Evolutionary conservation across 2,329 filamentous ascomycete species (phyloP), one percentile per base, ranked within the genome.

Genomic region (Bipolaris zeicola): DNA sequence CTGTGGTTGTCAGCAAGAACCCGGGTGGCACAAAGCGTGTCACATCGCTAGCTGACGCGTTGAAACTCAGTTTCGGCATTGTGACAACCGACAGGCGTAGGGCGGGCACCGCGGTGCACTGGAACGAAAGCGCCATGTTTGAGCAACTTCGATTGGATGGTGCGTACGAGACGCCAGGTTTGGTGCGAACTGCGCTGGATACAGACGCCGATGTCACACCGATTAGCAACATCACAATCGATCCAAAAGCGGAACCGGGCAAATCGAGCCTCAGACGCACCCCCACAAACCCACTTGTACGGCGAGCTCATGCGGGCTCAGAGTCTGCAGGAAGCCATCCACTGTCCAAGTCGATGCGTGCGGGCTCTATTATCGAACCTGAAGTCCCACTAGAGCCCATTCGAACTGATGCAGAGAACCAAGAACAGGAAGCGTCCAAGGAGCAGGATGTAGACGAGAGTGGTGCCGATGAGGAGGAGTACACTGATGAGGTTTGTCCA

Each of bases 21-120:
- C 91, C 95, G 1, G 95, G 95, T 53, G 95, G 95, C 56, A 98
- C 95, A 46, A 99, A 99, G 81, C 87, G 95, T 64, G 95, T 98
- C 37, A 99, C 95, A 13, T 97, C 94, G 26, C 82, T 99, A 52
- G 95, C 95, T 59, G 95, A 99, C 79, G 92, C 92, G 2, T 79
- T 99, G 67, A 98, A 98, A 82, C 85, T 99, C 67, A 98, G 96
- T 81, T 99, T 99, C 67, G 95, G 95, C 65, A 92, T 99, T 72
- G 92, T 99, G 52, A 96, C 91, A 2, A 96, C 92, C 6, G 92
- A 96, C 67, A 84, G 74, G 61, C 67, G 63, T 20, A 80, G 66
- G 81, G 83, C 36, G 74, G 78, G 63, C 47, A 69, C 66, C 16
- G 60, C 66, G 6, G 66, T 88, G 84, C 70, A 89, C 31, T 74